Evolutionary conservation across 257 asterid species (phyloP).

Genomic region (Nicotiana sylvestris): DNA sequence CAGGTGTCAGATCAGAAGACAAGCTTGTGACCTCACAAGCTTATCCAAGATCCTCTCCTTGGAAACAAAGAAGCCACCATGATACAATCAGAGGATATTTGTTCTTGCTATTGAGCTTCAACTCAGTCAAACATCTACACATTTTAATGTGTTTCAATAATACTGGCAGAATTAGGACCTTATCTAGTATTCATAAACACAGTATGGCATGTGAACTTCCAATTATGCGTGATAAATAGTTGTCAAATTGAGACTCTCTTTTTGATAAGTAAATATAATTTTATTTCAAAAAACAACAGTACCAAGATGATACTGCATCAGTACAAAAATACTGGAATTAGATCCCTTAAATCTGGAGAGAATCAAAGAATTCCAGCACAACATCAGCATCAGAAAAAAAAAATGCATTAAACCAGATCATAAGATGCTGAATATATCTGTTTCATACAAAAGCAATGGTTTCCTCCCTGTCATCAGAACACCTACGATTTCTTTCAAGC

Average conservation of each 20-base stretch:
- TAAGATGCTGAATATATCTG: not conserved
- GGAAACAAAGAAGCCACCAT: not conserved
- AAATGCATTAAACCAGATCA: not conserved
- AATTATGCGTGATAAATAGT: not conserved
- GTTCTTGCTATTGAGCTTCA: conserved; percentile 14
- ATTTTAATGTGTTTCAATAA: conserved; percentile 13
- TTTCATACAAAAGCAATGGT: not conserved
- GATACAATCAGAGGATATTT: conserved; percentile 14
- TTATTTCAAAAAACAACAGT: not conserved
- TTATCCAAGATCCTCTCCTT: conserved; percentile 2
- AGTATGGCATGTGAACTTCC: not conserved
- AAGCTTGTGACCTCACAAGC: not conserved
- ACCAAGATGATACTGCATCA: not conserved
- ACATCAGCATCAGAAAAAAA: not conserved
- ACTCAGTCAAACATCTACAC: conserved; percentile 36
- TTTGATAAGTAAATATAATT: not conserved
- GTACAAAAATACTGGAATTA: not conserved
- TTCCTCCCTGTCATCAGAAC: not conserved
- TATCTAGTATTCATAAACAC: not conserved
- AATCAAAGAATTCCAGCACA: not conserved
- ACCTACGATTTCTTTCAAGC: not conserved
- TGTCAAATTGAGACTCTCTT: not conserved
- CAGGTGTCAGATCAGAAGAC: not conserved
- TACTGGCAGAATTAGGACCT: not conserved
- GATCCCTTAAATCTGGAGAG: not conserved